These are phyloP conservation scores for Vanilla planifolia DNA, from an alignment of 106 monocot species.

Conservation along the genomic window DNA sequence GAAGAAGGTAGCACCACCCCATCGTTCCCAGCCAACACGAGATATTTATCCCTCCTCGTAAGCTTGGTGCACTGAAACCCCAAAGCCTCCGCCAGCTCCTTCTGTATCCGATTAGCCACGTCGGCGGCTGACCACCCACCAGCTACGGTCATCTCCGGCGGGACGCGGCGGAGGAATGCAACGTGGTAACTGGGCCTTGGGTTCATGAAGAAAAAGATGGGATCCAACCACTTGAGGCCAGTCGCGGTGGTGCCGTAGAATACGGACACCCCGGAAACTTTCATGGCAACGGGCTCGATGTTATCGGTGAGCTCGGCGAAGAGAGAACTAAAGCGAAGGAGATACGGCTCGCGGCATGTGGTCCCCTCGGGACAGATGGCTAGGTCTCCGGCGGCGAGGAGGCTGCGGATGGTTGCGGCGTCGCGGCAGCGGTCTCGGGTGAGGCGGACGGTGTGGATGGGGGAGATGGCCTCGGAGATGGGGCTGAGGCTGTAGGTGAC, in stretches of 20 bases:
- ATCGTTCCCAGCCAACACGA: conserved; percentile 37
- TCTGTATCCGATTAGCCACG: conserved; percentile 34
- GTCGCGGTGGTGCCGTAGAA: conserved; percentile 45
- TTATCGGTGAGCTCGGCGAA: conserved; percentile 39
- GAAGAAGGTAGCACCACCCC: conserved; percentile 6
- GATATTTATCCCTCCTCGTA: conserved; percentile 47
- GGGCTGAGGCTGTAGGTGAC: conserved; percentile 89
- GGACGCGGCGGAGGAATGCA: not conserved
- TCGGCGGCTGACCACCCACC: conserved; percentile 7
- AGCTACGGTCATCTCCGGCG: not conserved
- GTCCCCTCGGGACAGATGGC: conserved; percentile 91
- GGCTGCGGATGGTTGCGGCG: conserved; percentile 28
- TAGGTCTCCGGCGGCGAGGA: conserved; percentile 55
- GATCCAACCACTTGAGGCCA: conserved; percentile 43
- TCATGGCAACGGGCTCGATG: conserved; percentile 35
- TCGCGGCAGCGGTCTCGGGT: conserved; percentile 49
- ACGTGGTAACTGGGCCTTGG: conserved; percentile 27
- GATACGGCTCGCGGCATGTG: conserved; percentile 56
- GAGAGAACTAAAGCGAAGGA: conserved; percentile 50
- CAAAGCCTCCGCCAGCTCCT: conserved; percentile 17
- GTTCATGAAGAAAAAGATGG: conserved; percentile 59
- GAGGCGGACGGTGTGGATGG: conserved; percentile 57
- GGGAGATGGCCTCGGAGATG: conserved; percentile 54
- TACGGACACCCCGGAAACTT: conserved; percentile 21
- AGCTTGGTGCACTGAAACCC: conserved; percentile 35